Conservation (phyloP, 495 filamentous ascomycete species). For the Halenospora varia region DNA sequence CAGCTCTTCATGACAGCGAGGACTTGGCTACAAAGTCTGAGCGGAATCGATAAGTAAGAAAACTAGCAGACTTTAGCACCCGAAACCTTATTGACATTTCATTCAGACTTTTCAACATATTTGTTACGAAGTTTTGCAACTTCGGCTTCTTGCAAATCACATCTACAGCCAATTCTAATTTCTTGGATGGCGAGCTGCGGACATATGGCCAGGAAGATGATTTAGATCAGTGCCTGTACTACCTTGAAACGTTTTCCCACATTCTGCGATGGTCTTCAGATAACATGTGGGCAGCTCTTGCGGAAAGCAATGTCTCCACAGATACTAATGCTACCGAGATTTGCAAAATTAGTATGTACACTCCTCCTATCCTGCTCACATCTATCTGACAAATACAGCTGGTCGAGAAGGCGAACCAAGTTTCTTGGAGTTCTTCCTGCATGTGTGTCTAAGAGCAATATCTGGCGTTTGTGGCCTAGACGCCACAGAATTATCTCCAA, state of each 20-base stretch:
- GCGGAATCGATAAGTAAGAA: slow-evolving; percentile 57
- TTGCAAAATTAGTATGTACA: slow-evolving; percentile 41
- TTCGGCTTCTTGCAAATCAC: slow-evolving; percentile 49
- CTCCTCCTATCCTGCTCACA: slow-evolving; percentile 18
- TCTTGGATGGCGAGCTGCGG: slow-evolving; percentile 25
- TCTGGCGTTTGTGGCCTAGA: slow-evolving; percentile 38
- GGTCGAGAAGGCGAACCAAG: slow-evolving; percentile 45
- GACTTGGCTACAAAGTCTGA: slow-evolving; percentile 76
- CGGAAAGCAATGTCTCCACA: slow-evolving; percentile 38
- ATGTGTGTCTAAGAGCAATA: slow-evolving; percentile 53
- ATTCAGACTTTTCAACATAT: slow-evolving; percentile 49
- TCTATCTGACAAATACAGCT: slow-evolving; percentile 29
- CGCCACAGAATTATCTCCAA: slow-evolving; percentile 30
- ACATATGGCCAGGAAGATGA: slow-evolving; percentile 51
- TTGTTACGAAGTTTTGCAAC: slow-evolving; percentile 50
- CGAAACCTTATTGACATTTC: slow-evolving; percentile 11
- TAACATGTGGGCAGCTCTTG: slow-evolving; percentile 56
- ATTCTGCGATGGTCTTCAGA: slow-evolving; percentile 61
- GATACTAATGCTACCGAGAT: slow-evolving; percentile 30
- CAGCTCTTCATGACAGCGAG: slow-evolving; percentile 72
- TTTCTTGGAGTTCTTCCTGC: slow-evolving; percentile 59
- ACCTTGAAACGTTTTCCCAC: slow-evolving; percentile 70
- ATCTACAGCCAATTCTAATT: slow-evolving; percentile 17
- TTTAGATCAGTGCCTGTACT: slow-evolving; percentile 71
- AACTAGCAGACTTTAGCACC: not conserved